Evolutionary conservation across 352 stramenopile species (phyloP), one percentile per base, ranked within the genome.

Genomic region (Phytopythium montanum): DNA sequence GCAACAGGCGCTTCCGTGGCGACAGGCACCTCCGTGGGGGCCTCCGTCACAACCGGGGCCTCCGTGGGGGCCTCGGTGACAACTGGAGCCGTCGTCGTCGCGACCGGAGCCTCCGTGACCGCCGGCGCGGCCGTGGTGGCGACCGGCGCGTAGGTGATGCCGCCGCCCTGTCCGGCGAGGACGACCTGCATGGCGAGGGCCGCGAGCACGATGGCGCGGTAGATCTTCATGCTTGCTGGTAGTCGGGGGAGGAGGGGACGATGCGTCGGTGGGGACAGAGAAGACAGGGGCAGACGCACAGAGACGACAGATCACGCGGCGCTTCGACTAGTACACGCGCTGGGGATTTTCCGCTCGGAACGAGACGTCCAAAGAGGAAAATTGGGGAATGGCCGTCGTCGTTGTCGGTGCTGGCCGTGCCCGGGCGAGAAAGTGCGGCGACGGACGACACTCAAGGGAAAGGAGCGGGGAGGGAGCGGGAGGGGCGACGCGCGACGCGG

Each of bases 111-210:
- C 7, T 59, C 59, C 0, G 54, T 64, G 0, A 57, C 53, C 1
- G 19, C 44, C 16, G 56, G 49, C n/a, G 56, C 42, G 29, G 14
- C 29, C 7, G 56, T 48, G 56, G 60, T 65, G 60, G 49, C 62
- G 61, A 38, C 49, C 59, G 49, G 60, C 52, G 55, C 31, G 50
- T 70, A 72, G 25, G 50, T 64, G 39, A 75, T 62, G 49, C 68
- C 68, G 50, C 64, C 64, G 54, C 63, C 60, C 31, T 60, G 60
- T 36, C 68, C 68, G 53, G 57, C 68, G 0, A 75, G 65, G n/a
- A 72, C 68, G 21, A 70, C 68, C 56, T 75, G 68, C 64, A 72
- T 72, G 59, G 68, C 68, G 46, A 75, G 50, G 33, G 68, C 68
- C 41, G 68, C 61, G 16, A 75, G 58, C 38, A 75, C 38, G 42